Evolutionary conservation across 108 stramenopile species (phyloP), one percentile per base, ranked within the genome.

Genomic region (Cylindrotheca closterium): DNA sequence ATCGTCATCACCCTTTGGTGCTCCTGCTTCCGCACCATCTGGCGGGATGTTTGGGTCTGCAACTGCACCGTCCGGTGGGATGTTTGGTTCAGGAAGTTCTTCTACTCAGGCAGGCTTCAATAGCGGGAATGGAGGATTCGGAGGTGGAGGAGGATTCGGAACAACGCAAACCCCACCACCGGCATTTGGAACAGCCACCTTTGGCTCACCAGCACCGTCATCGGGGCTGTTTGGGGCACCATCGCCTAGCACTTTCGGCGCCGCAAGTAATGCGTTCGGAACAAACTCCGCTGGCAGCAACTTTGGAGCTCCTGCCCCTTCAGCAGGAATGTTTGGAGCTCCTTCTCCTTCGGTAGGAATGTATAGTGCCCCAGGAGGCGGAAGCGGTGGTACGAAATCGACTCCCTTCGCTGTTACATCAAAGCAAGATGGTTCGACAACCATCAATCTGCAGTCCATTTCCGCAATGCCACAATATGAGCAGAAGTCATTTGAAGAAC

Each of bases 401-500:
- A 56, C 65, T 42, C 91, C 85, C 23, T 95, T 76, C 49, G 67
- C 74, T 58, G 65, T 81, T 10, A 75, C 82, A 48, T 53, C 26
- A 8, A 70, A 79, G 56, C 67, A 79, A 53, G 96, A 94, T 60
- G 90, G 90, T 48, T 65, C 72, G 12, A 77, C 74, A 15, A 62
- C 60, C 30, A 93, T 95, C 67, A 67, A 69, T 59, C 62, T 96
- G 51, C 91, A 92, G 47, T 77, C 91, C 50, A 95, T 96, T 58
- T 80, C 91, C 17, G 89, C 88, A 48, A 93, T 94, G 93, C 78
- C 80, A 24, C 79, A 72, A 51, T 98, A 95, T 60, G 86, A 84
- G 53, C 70, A 72, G 8, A 95, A 96, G 63, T 80, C 77, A 15
- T 91, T 92, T 68, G 96, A 98, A 78, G 95, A 98, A 73, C 72